Percentiles rank a stretch among this genome's conserved stretches.
Conservation (phyloP, 805 yeast genomes). For the Jamesozyma hellenica region DNA sequence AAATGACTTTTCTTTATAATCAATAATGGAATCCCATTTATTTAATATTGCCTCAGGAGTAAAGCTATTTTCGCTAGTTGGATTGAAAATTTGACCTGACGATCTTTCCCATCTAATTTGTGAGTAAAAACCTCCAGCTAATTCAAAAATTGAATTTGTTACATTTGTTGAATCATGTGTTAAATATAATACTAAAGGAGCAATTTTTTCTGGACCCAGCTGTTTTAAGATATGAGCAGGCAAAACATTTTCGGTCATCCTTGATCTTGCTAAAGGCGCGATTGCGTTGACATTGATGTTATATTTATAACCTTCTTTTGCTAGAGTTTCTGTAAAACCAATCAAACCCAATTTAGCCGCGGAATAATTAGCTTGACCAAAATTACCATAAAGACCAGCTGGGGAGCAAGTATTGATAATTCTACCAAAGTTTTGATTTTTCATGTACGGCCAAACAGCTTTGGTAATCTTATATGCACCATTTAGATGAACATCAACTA, state of each 20-base stretch:
- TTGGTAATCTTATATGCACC: conserved; percentile 79
- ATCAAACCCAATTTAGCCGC: conserved; percentile 86
- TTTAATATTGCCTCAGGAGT: conserved; percentile 78
- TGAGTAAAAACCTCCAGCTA: conserved; percentile 88
- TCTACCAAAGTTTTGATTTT: conserved; percentile 78
- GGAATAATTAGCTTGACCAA: conserved; percentile 93
- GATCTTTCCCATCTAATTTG: conserved; percentile 94
- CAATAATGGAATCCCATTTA: conserved; percentile 51
- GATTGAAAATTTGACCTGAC: conserved; percentile 73
- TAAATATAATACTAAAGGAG: conserved; percentile 80
- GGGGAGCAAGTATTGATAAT: conserved; percentile 92
- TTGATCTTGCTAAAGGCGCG: conserved; percentile 90
- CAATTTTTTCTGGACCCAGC: conserved; percentile 77
- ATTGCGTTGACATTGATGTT: conserved; percentile 78
- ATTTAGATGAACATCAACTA: conserved; percentile 76
- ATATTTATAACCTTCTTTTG: conserved; percentile 83
- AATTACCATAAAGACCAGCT: conserved; percentile 93
- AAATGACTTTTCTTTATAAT: conserved; percentile 50
- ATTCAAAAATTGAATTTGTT: conserved; percentile 74
- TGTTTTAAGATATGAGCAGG: conserved; percentile 78
- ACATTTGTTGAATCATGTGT: conserved; percentile 55
- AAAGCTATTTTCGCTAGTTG: conserved; percentile 47
- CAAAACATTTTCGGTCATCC: conserved; percentile 88
- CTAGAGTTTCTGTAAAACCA: conserved; percentile 88
- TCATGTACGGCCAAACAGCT: conserved; percentile 89